Conservation (phyloP, 345 rosid species). For the Euphorbia peplus region DNA sequence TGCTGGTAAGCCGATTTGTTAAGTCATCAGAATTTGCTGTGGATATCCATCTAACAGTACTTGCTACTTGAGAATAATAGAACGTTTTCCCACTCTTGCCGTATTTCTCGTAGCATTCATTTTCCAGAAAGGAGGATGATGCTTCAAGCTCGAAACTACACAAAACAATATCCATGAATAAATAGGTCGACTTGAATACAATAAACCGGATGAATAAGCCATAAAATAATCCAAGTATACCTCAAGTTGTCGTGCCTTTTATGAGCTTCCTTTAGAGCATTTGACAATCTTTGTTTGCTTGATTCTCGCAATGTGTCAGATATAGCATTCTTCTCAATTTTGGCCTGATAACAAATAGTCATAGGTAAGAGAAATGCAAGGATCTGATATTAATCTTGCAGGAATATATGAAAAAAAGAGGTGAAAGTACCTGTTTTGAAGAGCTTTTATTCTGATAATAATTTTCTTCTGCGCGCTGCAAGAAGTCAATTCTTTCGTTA, state of each 20-base stretch:
- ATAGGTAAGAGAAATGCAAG: neutral
- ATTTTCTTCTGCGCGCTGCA: constrained; percentile 72
- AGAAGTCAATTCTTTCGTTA: constrained; percentile 55
- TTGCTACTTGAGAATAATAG: constrained; percentile 79
- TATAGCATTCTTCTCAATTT: constrained; percentile 58
- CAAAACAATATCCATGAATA: neutral
- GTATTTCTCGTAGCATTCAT: constrained; percentile 69
- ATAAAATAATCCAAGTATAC: constrained; percentile 22
- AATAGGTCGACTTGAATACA: neutral
- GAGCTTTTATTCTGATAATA: constrained; percentile 41
- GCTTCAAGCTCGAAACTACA: constrained; percentile 56
- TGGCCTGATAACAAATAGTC: constrained; percentile 38
- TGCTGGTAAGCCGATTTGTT: constrained; percentile 15
- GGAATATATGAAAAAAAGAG: neutral
- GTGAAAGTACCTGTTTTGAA: constrained; percentile 52
- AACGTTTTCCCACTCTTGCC: constrained; percentile 85
- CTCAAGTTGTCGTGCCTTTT: constrained; percentile 45
- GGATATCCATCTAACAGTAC: constrained; percentile 77
- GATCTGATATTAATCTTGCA: neutral
- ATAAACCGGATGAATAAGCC: neutral
- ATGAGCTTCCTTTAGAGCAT: constrained; percentile 54
- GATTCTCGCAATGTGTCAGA: constrained; percentile 61
- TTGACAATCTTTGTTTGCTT: constrained; percentile 61
- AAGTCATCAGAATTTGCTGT: constrained; percentile 35
- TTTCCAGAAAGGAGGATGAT: constrained; percentile 62